A percentile compares a stretch with the other conserved stretches of the same genome.
Conservation (phyloP, 2,329 filamentous ascomycete genomes). For the Lecanicillium sp. region DNA sequence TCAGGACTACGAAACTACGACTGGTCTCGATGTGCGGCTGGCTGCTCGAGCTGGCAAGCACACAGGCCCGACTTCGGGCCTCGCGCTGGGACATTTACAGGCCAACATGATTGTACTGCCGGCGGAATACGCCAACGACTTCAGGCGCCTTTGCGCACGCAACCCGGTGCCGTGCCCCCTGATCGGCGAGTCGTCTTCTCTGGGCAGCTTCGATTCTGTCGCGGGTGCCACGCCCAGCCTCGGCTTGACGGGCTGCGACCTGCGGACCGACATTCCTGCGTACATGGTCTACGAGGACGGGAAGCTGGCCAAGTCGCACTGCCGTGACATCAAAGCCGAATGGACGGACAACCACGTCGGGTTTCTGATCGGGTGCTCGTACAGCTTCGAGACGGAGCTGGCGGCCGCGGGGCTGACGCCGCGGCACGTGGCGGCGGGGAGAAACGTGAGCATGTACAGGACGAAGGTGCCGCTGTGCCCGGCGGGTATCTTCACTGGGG, state of each 20-base stretch:
- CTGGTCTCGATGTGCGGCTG: slow-evolving; percentile 35
- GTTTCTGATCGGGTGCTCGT: slow-evolving; percentile 59
- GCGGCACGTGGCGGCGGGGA: slow-evolving; percentile 39
- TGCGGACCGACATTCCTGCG: slow-evolving; percentile 51
- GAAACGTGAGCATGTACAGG: slow-evolving; percentile 57
- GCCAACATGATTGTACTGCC: slow-evolving; percentile 58
- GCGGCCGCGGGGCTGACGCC: slow-evolving; percentile 42
- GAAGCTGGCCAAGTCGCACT: slow-evolving; percentile 31
- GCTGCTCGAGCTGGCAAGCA: slow-evolving; percentile 36
- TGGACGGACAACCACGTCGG: slow-evolving; percentile 56
- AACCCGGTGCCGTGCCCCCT: slow-evolving; percentile 60
- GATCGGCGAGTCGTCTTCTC: slow-evolving; percentile 43
- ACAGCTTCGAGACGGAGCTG: slow-evolving; percentile 56
- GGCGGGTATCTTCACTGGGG: slow-evolving; percentile 50
- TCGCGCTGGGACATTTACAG: slow-evolving; percentile 51
- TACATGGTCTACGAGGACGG: slow-evolving; percentile 54
- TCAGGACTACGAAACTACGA: slow-evolving; percentile 10
- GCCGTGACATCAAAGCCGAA: slow-evolving; percentile 38
- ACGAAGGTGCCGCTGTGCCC: slow-evolving; percentile 51
- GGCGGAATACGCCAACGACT: slow-evolving; percentile 49
- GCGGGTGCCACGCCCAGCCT: slow-evolving; percentile 24
- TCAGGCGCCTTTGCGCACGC: slow-evolving; percentile 50
- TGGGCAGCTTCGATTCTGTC: slow-evolving; percentile 37
- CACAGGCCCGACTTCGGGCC: slow-evolving; percentile 43
- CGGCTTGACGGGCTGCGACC: slow-evolving; percentile 41